phyloP scores from a whole-genome alignment of 352 stramenopile species.

The Bremia lactucae region DNA sequence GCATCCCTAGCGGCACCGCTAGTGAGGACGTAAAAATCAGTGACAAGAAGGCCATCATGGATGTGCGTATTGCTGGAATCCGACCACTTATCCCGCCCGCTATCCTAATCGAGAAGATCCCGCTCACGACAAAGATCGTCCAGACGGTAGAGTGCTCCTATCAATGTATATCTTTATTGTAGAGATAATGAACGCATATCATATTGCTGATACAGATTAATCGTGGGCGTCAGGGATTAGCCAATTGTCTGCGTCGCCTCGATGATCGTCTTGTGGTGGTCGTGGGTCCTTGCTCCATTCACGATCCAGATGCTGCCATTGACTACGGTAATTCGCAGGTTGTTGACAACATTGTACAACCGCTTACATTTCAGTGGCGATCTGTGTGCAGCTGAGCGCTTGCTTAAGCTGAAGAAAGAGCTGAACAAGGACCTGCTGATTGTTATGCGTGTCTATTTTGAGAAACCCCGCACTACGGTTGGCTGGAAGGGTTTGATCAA shows the following conservation, averaged over 20 bases:
- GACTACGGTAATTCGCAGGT: conserved; percentile 82
- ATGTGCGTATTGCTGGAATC: conserved; percentile 82
- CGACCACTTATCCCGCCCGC: conserved; percentile 79
- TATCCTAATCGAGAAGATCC: conserved; percentile 79
- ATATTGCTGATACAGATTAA: conserved; percentile 33
- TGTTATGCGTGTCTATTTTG: conserved; percentile 88
- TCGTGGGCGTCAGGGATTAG: conserved; percentile 52
- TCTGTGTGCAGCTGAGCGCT: conserved; percentile 33
- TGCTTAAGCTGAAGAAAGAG: conserved; percentile 59
- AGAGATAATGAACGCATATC: background rate
- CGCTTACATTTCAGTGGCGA: conserved; percentile 2
- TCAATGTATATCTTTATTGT: no score
- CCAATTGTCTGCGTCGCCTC: conserved; percentile 66
- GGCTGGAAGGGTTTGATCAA: conserved; percentile 89
- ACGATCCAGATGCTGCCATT: conserved; percentile 78
- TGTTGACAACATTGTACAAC: background rate
- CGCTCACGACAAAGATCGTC: conserved; percentile 61
- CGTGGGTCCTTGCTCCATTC: conserved; percentile 84
- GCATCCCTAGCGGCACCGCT: conserved; percentile 51
- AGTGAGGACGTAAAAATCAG: conserved; percentile 76
- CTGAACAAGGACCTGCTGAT: conserved; percentile 79
- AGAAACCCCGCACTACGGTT: conserved; percentile 85
- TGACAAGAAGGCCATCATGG: conserved; percentile 78
- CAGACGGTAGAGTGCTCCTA: conserved; percentile 31
- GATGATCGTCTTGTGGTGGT: conserved; percentile 80